These are phyloP conservation scores for Lipomyces starkeyi DNA, from an alignment of 805 yeast genomes.

Conservation along the genomic window DNA sequence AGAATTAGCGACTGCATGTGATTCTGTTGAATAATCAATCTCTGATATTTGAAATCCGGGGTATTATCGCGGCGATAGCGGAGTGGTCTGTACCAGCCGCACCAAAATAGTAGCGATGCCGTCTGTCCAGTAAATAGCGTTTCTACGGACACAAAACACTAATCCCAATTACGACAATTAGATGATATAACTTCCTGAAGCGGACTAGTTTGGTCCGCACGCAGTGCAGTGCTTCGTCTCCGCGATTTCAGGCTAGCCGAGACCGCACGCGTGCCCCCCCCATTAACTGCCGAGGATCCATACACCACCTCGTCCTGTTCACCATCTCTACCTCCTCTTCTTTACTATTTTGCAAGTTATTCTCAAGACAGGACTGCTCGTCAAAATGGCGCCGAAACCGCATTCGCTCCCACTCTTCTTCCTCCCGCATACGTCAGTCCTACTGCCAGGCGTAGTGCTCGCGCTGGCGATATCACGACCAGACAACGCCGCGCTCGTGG, in stretches of 20 bases:
- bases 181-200: background rate
- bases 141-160: background rate
- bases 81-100: background rate
- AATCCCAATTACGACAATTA: background rate
- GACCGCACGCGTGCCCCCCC: background rate
- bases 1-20: background rate
- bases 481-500: constrained; percentile 25
- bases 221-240: background rate
- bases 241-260: background rate
- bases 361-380: background rate
- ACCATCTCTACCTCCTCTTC: background rate
- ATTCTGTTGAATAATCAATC: too few relatives aligned
- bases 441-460: constrained; percentile 28
- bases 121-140: background rate
- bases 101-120: constrained; percentile 4
- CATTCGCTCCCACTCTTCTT: constrained; percentile 24
- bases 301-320: too few relatives aligned
- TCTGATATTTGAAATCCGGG: background rate
- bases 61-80: too few relatives aligned
- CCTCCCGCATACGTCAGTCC: constrained; percentile 27
- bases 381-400: constrained; percentile 3
- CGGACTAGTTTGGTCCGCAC: background rate
- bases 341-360: background rate
- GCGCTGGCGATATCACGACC: constrained; percentile 19
- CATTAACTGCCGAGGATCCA: background rate